These are phyloP conservation scores for Fabrea salina DNA, from an alignment of 169 alveolate genomes.

Conservation along the genomic window DNA sequence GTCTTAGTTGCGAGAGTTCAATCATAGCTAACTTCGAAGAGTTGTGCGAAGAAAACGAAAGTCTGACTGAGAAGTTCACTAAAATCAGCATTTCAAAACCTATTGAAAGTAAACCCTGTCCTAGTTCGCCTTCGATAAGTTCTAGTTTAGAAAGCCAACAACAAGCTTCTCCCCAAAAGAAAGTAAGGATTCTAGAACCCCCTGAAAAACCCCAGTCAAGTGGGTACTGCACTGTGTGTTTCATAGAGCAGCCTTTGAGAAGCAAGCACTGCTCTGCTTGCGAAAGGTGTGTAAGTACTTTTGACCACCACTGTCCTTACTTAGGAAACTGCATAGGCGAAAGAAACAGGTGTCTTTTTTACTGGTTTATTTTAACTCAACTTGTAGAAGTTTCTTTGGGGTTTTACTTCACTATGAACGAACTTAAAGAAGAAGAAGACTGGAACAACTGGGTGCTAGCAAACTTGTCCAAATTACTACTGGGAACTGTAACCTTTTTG, in stretches of 20 bases:
- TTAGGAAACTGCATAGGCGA: slow-evolving; percentile 83
- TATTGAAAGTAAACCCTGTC: too few species aligned
- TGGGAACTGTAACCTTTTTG: slow-evolving; percentile 19
- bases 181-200: too few species aligned
- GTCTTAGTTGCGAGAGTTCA: not conserved
- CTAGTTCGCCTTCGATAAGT: too few species aligned
- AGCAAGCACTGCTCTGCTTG: slow-evolving; percentile 83
- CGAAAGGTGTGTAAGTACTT: slow-evolving; percentile 80
- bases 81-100: too few species aligned
- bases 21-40: not conserved
- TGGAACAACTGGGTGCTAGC: not conserved
- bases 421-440: not conserved
- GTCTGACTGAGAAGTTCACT: too few species aligned
- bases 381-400: not conserved
- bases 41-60: not conserved
- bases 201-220: too few species aligned
- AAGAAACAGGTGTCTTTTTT: slow-evolving; percentile 46
- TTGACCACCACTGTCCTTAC: slow-evolving; percentile 92
- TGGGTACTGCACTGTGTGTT: slow-evolving; percentile 79
- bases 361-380: slow-evolving; percentile 28
- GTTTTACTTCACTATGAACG: not conserved
- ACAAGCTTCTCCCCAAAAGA: too few species aligned
- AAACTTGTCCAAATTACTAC: not conserved
- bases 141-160: too few species aligned
- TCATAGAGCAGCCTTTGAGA: slow-evolving; percentile 80